Base-by-base conservation (phyloP, 2,329 filamentous ascomycete genomes). In the Beauveria sp. region DNA sequence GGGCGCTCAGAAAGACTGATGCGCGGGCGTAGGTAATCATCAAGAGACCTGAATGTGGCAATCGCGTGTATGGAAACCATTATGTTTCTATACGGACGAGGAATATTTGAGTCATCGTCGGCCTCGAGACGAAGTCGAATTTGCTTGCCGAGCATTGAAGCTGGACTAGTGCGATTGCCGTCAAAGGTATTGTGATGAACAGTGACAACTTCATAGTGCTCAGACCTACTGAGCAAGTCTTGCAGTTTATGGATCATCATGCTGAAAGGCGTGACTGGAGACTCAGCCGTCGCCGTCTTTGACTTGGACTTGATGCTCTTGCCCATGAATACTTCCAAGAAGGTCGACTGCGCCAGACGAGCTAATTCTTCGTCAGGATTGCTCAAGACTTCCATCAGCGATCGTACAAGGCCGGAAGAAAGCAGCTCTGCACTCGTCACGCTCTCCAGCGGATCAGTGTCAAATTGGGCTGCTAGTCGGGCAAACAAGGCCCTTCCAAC, bases 61-160 rank as follows among this genome's bases (percentile, higher is more conserved):
- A 99, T 98, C 18, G 95, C 95, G 73, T 99, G 95, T 62, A 99
- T 99, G 0, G 92, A 96, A 1, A 99, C 95, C 89, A 97, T 97
- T 65, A 99, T 96, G 67, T 93, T 96, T 24, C 90, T 85, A 71
- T 96, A 98, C 0, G 88, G 82, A 42, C 87, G 83, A 20, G 95
- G 95, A 63, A 99, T 95, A 54, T 95, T 90, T 0, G 92, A 93
- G 52, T 93, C 88, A 1, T 96, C 93, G 67, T 96, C 93, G 1
- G 95, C 93, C 43, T 93, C 84, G 40, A 99, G 81, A 68, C 91
- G 93, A 50, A 99, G 83, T 40, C 93, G 86, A 40, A 99, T 88
- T 70, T 99, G 95, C 73, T 98, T 98, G 5, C 92, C 93, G 6
- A 99, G 82, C 93, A 99, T 97, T 1, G 93, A 96, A 0, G 93